Evolutionary conservation across 345 rosid genomes (phyloP), one percentile per base, ranked within the genome.

Genomic region (Limnanthes douglasii): DNA sequence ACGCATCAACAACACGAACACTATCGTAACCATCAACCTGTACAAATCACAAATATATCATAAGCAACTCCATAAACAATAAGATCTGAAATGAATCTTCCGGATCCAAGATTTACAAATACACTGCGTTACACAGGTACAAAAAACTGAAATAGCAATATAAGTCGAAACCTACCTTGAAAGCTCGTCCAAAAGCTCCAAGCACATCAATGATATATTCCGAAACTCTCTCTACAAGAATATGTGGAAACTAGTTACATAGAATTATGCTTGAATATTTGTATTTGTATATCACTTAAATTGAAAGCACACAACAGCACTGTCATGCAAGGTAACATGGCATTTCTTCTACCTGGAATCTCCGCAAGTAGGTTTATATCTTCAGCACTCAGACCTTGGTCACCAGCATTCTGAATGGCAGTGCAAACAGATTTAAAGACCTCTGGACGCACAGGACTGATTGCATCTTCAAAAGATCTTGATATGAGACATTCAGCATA

Each of bases 361-460:
- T 64, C 72, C 41, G 54, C 36, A 38, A 63, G 50, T 38, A 49
- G 35, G 18, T 68, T 67, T 48, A 84, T 55, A 46, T 77, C 84
- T 64, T 65, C 69, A 31, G 66, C 38, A 57, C 70, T 64, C 70
- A 84, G 55, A 32, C 98, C 98, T 60, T 79, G 95, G 59, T 90
- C 98, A 50, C 98, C 98, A 45, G 94, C 79, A 64, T 63, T 77
- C 61, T 80, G 71, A 65, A 84, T 75, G 30, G 69, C 70, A 52
- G 48, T 17, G 54, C 62, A 67, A 45, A 70, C 37, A 42, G 56
- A 48, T 66, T 60, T 69, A 36, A 90, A 72, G 47, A 64, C 58
- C 53, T 47, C 56, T 15, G 82, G 78, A 62, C 36, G 34, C 43
- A 60, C 42, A 34, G 41, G 35, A 63, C 56, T 45, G 14, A 15